Evolutionary conservation across 1,284 basidiomycete species (phyloP), one percentile per base, ranked within the genome.

Genomic region (Leccinum huronense): DNA sequence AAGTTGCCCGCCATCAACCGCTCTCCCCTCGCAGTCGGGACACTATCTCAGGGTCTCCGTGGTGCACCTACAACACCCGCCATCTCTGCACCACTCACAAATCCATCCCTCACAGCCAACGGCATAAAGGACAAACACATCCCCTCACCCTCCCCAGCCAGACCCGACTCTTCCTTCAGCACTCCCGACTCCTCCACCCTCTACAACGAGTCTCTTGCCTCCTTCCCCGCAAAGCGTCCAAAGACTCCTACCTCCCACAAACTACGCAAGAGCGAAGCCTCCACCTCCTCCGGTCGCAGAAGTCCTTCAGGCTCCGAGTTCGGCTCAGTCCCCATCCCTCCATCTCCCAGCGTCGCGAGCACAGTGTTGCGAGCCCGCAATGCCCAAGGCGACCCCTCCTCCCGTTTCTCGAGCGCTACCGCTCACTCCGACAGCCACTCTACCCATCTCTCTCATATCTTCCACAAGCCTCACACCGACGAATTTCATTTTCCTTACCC

Each of bases 31-130:
- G 79, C 86, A 51, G 85, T 86, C 57, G 79, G 77, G 30, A 84
- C 85, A 3, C 76, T 83, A 58, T 85, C 83, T 34, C 85, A 87
- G 71, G 85, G 82, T 40, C 73, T 86, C 54, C 80, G 84, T 71
- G 81, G 81, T 38, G 71, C 60, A 48, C 67, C 69, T 2, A 63
- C 58, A 55, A 75, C 74, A 19, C 68, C 73, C 27, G 70, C 62
- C 57, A 92, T 92, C 66, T 91, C 89, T 51, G 90, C 90, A 5
- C 90, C 90, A 5, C 87, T 88, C 69, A 90, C 90, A 16, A 92
- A 92, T 71, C 90, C 90, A 13, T 85, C 86, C 9, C 83, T 92
- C 60, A 90, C 89, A 3, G 65, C 82, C 62, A 80, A 83, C 70
- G 90, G 90, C 57, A 87, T 87, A 13, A 78, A 86, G 65, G 87